These are phyloP conservation scores for Chamaecrista fasciculata DNA, from an alignment of 306 rosid species.

Conservation along the genomic window DNA sequence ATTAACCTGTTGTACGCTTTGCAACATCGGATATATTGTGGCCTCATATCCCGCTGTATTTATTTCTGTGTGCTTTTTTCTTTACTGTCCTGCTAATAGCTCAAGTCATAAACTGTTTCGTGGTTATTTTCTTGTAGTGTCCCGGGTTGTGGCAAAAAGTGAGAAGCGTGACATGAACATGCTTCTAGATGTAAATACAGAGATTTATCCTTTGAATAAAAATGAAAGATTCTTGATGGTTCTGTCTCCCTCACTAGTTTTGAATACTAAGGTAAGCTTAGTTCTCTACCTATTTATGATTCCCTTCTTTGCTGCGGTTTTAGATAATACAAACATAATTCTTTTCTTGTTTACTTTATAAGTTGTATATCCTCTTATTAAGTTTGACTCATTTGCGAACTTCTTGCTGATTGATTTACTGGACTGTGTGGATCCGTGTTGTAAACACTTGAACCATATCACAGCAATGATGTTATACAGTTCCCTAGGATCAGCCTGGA, in stretches of 20 bases:
- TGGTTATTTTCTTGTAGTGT: conserved; percentile 44
- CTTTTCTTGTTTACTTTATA: neutral
- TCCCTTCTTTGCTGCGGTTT: conserved; percentile 2
- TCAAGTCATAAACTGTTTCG: neutral
- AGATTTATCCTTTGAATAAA: conserved; percentile 69
- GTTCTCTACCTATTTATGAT: neutral
- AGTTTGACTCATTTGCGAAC: neutral
- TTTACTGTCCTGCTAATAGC: neutral
- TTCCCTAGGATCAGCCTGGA: neutral
- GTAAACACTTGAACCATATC: neutral
- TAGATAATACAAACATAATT: neutral
- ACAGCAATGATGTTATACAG: neutral
- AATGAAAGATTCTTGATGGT: conserved; percentile 69
- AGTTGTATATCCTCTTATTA: neutral
- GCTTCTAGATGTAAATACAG: conserved; percentile 75
- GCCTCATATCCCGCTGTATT: neutral
- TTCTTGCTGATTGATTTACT: conserved; percentile 10
- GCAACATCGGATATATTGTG: neutral
- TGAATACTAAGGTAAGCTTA: conserved; percentile 51
- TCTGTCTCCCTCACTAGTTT: conserved; percentile 67
- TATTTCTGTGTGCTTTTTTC: neutral
- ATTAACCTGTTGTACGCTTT: neutral
- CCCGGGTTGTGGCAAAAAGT: conserved; percentile 69
- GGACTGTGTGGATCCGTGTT: neutral
- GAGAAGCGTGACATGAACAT: conserved; percentile 66